Conservation (phyloP, 2,329 filamentous ascomycete genomes). For the Trichoderma brevicompactum region DNA sequence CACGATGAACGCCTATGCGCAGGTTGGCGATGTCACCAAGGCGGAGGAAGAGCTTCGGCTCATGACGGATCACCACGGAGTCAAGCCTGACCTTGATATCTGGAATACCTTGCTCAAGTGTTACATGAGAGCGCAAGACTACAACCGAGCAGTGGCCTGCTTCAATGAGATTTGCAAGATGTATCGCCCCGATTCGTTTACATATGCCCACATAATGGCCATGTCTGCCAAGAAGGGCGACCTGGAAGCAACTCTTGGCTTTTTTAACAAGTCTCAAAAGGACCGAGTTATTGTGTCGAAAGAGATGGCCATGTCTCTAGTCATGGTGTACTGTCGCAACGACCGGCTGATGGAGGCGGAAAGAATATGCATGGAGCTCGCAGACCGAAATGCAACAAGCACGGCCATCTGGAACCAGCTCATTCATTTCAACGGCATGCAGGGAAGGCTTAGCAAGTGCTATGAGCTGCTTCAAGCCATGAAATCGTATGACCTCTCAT, state of each 20-base stretch:
- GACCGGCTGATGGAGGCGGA: conserved; percentile 44
- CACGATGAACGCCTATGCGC: conserved; percentile 73
- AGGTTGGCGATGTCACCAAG: conserved; percentile 64
- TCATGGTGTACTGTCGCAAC: conserved; percentile 66
- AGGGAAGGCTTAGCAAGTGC: conserved; percentile 57
- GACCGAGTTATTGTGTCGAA: conserved; percentile 54
- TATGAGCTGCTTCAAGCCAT: conserved; percentile 56
- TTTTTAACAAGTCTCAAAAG: conserved; percentile 67
- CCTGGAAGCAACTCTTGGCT: conserved; percentile 65
- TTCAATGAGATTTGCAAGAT: conserved; percentile 63
- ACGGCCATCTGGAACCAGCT: conserved; percentile 80
- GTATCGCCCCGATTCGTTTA: conserved; percentile 62
- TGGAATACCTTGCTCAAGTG: conserved; percentile 82
- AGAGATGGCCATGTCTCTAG: conserved; percentile 65
- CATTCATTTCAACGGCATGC: conserved; percentile 68
- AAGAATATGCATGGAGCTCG: conserved; percentile 53
- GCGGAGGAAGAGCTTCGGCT: conserved; percentile 65
- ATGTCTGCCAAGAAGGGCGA: conserved; percentile 75
- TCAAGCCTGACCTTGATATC: conserved; percentile 61
- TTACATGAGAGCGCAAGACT: conserved; percentile 67
- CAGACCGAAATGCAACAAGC: conserved; percentile 54
- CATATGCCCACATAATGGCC: conserved; percentile 75
- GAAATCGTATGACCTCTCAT: conserved; percentile 51
- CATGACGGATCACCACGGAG: conserved; percentile 59
- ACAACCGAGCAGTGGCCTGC: conserved; percentile 64